Conservation (phyloP, 345 rosid genomes). For the Gossypium longicalyx region DNA sequence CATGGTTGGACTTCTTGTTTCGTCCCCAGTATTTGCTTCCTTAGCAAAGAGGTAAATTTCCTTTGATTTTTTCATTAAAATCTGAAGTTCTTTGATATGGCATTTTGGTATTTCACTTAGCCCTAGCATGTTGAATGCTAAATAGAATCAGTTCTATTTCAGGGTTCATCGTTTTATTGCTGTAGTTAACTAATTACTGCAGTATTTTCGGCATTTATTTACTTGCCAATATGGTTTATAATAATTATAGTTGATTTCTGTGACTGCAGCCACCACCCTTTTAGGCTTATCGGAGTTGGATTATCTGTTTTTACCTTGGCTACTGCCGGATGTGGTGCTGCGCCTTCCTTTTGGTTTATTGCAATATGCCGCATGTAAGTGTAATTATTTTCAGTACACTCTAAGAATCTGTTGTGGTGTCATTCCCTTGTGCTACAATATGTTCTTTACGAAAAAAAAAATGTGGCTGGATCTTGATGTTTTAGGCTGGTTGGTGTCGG, state of each 20-base stretch:
- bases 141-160: not conserved
- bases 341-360: constrained; percentile 83
- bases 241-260: not conserved
- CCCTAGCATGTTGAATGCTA: not conserved
- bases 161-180: not conserved
- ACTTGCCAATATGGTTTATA: not conserved
- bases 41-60: constrained; percentile 63
- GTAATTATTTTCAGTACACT: not conserved
- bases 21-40: constrained; percentile 89
- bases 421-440: not conserved
- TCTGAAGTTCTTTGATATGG: not conserved
- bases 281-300: constrained; percentile 86
- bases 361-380: constrained; percentile 79
- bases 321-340: constrained; percentile 65
- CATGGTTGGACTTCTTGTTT: constrained; percentile 93
- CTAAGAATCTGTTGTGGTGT: not conserved
- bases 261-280: constrained; percentile 68
- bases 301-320: constrained; percentile 89
- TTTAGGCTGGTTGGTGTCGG: constrained; percentile 96
- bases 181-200: not conserved
- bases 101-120: not conserved
- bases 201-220: not conserved
- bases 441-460: not conserved
- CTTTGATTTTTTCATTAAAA: not conserved
- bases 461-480: constrained; percentile 2